Conservation (phyloP, 768 basidiomycete species). For the Cyclocybe cylindracea region DNA sequence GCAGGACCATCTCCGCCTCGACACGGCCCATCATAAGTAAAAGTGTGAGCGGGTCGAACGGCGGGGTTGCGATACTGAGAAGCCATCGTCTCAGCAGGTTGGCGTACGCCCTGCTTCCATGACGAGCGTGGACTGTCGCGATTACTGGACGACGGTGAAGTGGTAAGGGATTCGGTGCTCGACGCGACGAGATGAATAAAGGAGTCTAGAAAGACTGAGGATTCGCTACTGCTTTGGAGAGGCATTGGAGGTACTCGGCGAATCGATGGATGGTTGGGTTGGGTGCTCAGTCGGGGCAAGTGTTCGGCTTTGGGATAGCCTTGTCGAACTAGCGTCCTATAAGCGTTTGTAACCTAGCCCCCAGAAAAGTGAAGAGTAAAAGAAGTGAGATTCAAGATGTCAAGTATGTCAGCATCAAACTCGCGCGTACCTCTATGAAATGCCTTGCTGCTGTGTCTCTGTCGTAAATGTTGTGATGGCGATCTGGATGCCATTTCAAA, state of each 20-base stretch:
- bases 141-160: slow-evolving; percentile 27
- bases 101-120: slow-evolving; percentile 21
- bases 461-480: slow-evolving; percentile 46
- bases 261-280: slow-evolving; percentile 4
- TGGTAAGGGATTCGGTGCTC: slow-evolving; percentile 28
- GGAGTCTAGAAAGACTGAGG: slow-evolving; percentile 27
- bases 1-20: slow-evolving; percentile 16
- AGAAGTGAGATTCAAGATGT: slow-evolving; percentile 8
- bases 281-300: slow-evolving; percentile 14
- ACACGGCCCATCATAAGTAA: slow-evolving; percentile 19
- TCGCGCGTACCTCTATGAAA: slow-evolving; percentile 54
- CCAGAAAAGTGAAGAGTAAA: not conserved
- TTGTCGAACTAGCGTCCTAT: slow-evolving; percentile 52
- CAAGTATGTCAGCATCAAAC: slow-evolving; percentile 10
- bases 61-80: slow-evolving; percentile 17
- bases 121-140: slow-evolving; percentile 19
- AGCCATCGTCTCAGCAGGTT: slow-evolving; percentile 17
- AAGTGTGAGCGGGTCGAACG: slow-evolving; percentile 9
- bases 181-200: slow-evolving; percentile 29
- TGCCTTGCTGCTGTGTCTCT: slow-evolving; percentile 53
- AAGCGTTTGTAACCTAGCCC: slow-evolving; percentile 54
- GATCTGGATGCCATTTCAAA: slow-evolving; percentile 70
- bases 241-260: slow-evolving; percentile 18
- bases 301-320: slow-evolving; percentile 19
- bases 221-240: slow-evolving; percentile 24